Percentiles rank a stretch among this genome's conserved stretches.
Evolutionary conservation across 129 eudicot genomes (phyloP).

Genomic region (Centaurea solstitialis): DNA sequence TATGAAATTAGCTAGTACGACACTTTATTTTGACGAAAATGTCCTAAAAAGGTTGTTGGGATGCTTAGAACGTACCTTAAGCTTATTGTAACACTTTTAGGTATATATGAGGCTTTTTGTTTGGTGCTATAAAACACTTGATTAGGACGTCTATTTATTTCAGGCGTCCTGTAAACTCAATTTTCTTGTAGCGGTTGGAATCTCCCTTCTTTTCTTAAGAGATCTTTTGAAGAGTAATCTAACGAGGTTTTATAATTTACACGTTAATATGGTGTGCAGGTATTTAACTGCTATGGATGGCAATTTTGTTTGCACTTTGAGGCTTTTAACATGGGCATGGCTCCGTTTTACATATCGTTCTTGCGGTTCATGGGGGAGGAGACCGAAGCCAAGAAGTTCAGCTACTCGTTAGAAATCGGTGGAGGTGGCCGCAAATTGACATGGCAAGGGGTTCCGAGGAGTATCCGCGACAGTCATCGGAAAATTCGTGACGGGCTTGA

Average conservation of each 20-base stretch:
- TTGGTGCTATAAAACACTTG: too few species aligned
- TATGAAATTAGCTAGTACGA: too few species aligned
- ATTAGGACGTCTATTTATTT: too few species aligned
- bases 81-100: too few species aligned
- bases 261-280: constrained; percentile 46
- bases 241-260: too few species aligned
- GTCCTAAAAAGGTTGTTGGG: too few species aligned
- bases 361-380: constrained; percentile 71
- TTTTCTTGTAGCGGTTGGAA: neutral
- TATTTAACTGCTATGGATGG: constrained; percentile 58
- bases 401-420: constrained; percentile 57
- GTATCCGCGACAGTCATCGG: constrained; percentile 58
- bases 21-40: too few species aligned
- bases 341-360: constrained; percentile 65
- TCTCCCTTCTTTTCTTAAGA: too few species aligned
- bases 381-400: constrained; percentile 45
- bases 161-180: too few species aligned
- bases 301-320: constrained; percentile 69
- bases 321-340: constrained; percentile 56
- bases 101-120: too few species aligned
- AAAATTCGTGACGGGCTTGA: constrained; percentile 62
- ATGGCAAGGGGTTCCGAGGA: constrained; percentile 71
- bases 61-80: too few species aligned
- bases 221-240: neutral
- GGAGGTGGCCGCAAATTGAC: constrained; percentile 46